phyloP scores from a whole-genome alignment of 495 filamentous ascomycete genomes.

The Corynascus novoguineensis region DNA sequence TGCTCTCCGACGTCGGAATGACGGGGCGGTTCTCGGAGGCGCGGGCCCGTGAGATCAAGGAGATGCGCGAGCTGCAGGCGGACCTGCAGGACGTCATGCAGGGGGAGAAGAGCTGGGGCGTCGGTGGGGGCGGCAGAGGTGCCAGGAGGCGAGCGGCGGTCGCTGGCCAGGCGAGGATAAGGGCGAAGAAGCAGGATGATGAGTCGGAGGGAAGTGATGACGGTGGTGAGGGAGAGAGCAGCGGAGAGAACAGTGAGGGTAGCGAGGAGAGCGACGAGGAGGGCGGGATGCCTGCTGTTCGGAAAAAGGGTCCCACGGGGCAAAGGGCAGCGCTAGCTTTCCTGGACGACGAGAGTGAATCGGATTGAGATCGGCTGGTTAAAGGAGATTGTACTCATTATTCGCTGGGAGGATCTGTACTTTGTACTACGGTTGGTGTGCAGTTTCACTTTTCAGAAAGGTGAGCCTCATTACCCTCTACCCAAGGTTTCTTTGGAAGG shows the following conservation, averaged over 20 bases:
- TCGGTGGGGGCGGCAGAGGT: slow-evolving; percentile 28
- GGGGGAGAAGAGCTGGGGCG: slow-evolving; percentile 72
- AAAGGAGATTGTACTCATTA: background rate
- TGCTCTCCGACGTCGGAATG: slow-evolving; percentile 81
- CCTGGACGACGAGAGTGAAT: slow-evolving; percentile 43
- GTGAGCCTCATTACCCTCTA: too few relatives aligned
- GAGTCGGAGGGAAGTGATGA: slow-evolving; percentile 41
- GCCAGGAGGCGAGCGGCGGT: slow-evolving; percentile 38
- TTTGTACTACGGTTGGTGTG: too few relatives aligned
- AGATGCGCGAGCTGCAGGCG: slow-evolving; percentile 69
- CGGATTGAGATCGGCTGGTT: slow-evolving; percentile 36
- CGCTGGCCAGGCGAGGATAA: background rate
- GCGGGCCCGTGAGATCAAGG: slow-evolving; percentile 80
- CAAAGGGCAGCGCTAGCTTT: slow-evolving; percentile 41
- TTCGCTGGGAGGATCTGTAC: too few relatives aligned
- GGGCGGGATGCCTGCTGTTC: slow-evolving; percentile 20
- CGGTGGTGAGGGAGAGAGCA: slow-evolving; percentile 23
- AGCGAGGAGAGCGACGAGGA: slow-evolving; percentile 31
- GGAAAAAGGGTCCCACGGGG: slow-evolving; percentile 25
- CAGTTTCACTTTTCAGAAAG: too few relatives aligned
- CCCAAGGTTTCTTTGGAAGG: too few relatives aligned
- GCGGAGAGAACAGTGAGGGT: slow-evolving; percentile 29
- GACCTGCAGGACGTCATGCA: slow-evolving; percentile 79
- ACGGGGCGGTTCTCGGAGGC: slow-evolving; percentile 76
- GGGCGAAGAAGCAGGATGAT: slow-evolving; percentile 43